Base-by-base conservation (phyloP, 2,329 filamentous ascomycete genomes). In the Bipolaris cookei region DNA sequence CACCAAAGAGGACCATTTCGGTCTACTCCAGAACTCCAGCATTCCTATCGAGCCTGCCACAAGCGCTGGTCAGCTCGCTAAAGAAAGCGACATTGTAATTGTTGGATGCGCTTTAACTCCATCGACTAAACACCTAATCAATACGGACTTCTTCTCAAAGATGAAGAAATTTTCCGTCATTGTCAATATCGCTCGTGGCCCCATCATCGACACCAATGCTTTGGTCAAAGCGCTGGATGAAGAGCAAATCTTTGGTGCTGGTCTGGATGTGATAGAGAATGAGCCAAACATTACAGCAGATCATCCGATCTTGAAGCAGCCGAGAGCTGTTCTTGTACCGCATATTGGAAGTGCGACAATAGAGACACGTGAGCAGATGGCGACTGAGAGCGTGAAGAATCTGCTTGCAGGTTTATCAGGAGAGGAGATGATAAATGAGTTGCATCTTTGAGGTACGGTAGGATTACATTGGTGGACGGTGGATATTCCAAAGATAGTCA, bases 331-430 rank as follows among this genome's bases (percentile, higher is more conserved):
- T 63, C 67, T 86, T 56, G 70, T 86, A 50, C 84, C 84, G 43
- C 84, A 87, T 65, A 83, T 87, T 62, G 84, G 84, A 3, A 86
- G 83, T 1, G 80, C 78, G 48, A 86, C 83, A 3, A 81, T 80
- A 64, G 84, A 86, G 72, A 86, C 83, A 4, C 82, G 86, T 44
- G 66, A 79, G 65, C 81, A 85, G 50, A 87, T 86, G 84, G 84
- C 86, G 67, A 69, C 83, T 44, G 72, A 86, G 61, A 83, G 84
- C 21, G 65, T 86, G 63, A 78, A 82, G 53, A 87, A 87, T 63
- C 56, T 88, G 65, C 44, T 74, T n/a, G 70, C 71, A 1, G 70
- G 70, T 0, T 20, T 73, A 46, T 51, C 35, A 7, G 69, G 64
- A 5, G 63, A 59, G n/a, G 44, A 41, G 2, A 72, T 72, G 71